A percentile compares a stretch with the other conserved stretches of the same genome.
phyloP scores from a whole-genome alignment of 2,329 filamentous ascomycete species.

The Aspergillus bombycis region DNA sequence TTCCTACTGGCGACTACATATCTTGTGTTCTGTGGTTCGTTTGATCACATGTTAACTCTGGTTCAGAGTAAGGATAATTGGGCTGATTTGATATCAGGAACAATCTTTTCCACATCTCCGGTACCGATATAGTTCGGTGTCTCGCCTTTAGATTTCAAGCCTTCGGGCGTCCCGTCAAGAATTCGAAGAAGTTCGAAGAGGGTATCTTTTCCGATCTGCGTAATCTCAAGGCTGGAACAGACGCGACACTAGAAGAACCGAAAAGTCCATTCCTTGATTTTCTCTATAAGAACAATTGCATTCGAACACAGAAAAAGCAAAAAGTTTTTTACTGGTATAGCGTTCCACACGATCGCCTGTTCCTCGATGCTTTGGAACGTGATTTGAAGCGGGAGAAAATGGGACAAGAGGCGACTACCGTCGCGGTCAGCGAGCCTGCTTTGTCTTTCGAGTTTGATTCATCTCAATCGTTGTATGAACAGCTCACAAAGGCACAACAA shows the following conservation, averaged over 20 bases:
- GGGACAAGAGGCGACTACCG: constrained; percentile 95
- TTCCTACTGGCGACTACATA: constrained; percentile 97
- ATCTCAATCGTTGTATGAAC: constrained; percentile 97
- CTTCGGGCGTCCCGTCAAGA: constrained; percentile 97
- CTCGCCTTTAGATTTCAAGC: constrained; percentile 98
- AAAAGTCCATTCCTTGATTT: constrained; percentile 99
- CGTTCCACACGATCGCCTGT: constrained; percentile 94
- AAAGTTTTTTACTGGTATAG: constrained; percentile 99
- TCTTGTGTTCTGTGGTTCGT: constrained; percentile 90
- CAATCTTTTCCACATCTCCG: constrained; percentile 98
- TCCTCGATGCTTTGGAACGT: constrained; percentile 94
- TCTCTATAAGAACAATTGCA: constrained; percentile 99
- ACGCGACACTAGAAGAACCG: constrained; percentile 96
- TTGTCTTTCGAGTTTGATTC: constrained; percentile 99
- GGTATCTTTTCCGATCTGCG: constrained; percentile 98
- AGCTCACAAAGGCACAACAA: constrained; percentile 98
- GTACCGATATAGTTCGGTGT: constrained; percentile 97
- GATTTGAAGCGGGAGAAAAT: constrained; percentile 99
- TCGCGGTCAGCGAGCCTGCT: constrained; percentile 94
- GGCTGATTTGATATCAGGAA: constrained; percentile 61
- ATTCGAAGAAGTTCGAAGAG: constrained; percentile 99
- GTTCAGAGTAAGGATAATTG: constrained; percentile 12
- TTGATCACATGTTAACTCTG: constrained; percentile 6
- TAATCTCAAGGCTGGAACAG: constrained; percentile 96
- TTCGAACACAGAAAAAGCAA: constrained; percentile 99